These are phyloP conservation scores for Dryas octopetala DNA, from an alignment of 306 rosid species.

Conservation along the genomic window DNA sequence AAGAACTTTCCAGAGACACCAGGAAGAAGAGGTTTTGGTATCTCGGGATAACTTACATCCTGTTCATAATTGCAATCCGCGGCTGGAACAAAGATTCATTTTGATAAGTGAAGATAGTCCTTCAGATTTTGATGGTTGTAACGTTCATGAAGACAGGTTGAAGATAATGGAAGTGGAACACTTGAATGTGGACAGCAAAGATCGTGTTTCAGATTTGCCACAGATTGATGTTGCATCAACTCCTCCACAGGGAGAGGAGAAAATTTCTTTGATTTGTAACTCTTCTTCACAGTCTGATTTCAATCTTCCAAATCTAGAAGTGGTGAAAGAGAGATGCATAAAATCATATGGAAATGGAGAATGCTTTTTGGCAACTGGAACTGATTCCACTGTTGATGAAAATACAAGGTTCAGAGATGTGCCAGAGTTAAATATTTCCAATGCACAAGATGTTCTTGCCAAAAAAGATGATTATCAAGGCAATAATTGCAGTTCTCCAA, in stretches of 20 bases:
- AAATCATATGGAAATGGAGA: background rate
- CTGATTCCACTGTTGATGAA: background rate
- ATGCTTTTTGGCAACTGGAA: background rate
- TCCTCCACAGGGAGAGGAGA: slow-evolving; percentile 9
- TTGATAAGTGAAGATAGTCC: slow-evolving; percentile 3
- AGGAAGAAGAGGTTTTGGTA: background rate
- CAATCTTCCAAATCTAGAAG: background rate
- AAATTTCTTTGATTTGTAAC: slow-evolving; percentile 12
- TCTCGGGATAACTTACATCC: background rate
- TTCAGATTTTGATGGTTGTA: slow-evolving; percentile 11
- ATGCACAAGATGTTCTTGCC: background rate
- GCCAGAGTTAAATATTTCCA: background rate
- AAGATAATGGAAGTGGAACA: slow-evolving; percentile 2
- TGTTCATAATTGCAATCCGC: background rate
- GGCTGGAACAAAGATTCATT: background rate
- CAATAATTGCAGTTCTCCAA: background rate
- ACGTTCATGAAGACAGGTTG: background rate
- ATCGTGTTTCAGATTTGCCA: background rate
- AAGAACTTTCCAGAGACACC: background rate
- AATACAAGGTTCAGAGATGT: background rate
- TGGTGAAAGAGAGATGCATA: background rate
- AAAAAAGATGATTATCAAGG: slow-evolving; percentile 2
- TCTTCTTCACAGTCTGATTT: background rate
- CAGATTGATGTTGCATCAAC: slow-evolving; percentile 13
- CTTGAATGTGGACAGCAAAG: background rate